phyloP scores from a whole-genome alignment of 1,284 basidiomycete genomes.

The Malassezia arunalokei region DNA sequence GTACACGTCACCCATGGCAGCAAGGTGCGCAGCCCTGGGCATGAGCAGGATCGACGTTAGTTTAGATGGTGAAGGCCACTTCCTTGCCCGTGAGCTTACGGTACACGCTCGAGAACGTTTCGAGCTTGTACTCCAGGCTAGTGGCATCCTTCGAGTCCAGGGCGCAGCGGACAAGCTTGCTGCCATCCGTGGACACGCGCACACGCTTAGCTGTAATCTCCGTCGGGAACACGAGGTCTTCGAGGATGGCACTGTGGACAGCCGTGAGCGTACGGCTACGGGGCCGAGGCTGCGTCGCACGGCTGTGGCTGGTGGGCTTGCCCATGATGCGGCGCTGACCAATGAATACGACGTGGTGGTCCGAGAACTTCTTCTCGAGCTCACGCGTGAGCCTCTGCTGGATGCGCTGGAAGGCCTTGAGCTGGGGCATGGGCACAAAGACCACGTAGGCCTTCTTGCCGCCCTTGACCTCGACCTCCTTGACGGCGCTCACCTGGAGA shows the following conservation, averaged over 20 bases:
- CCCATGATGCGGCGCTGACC: constrained; percentile 96
- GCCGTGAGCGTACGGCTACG: constrained; percentile 90
- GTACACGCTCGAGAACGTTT: constrained; percentile 89
- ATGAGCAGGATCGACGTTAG: too few relatives aligned
- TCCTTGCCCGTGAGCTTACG: constrained; percentile 87
- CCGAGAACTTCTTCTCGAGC: constrained; percentile 99
- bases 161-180: constrained; percentile 51
- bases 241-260: constrained; percentile 95
- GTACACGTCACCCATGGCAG: neutral
- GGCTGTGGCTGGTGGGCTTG: constrained; percentile 88
- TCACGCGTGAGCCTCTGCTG: constrained; percentile 94
- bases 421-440: constrained; percentile 92
- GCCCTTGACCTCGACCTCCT: constrained; percentile 96
- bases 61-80: constrained; percentile 51
- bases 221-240: constrained; percentile 96
- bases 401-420: constrained; percentile 98
- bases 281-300: constrained; percentile 88
- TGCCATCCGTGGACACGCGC: constrained; percentile 50
- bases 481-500: constrained; percentile 92
- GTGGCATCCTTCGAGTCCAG: constrained; percentile 97
- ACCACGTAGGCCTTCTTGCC: constrained; percentile 94
- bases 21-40: too few relatives aligned
- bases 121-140: constrained; percentile 98
- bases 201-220: constrained; percentile 98
- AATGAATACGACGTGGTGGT: constrained; percentile 95